A percentile compares a stretch with the other conserved stretches of the same genome.
Conservation (phyloP, 75 land plant genomes). For the Pinus tabuliformis region DNA sequence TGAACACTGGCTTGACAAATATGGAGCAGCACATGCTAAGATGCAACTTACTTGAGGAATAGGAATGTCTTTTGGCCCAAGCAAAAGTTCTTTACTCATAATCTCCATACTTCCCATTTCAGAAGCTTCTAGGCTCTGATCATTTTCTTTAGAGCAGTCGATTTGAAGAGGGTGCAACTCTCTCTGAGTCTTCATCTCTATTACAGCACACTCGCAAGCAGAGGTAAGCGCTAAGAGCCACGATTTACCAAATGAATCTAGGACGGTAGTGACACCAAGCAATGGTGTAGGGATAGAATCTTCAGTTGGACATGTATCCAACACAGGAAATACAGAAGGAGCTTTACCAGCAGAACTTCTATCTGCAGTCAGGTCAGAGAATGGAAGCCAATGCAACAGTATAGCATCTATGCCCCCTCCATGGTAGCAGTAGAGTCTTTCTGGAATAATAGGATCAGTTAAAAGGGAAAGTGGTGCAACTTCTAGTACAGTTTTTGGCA, state of each 20-base stretch:
- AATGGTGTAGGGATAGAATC: conserved; percentile 34
- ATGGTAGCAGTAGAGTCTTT: conserved; percentile 82
- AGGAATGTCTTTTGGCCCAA: conserved; percentile 75
- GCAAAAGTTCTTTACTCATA: conserved; percentile 76
- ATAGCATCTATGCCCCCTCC: conserved; percentile 83
- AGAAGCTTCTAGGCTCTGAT: conserved; percentile 11
- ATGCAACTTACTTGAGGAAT: conserved; percentile 40
- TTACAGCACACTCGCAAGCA: conserved; percentile 62
- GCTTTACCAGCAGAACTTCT: conserved; percentile 42
- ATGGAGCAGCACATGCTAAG: neutral
- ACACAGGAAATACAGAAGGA: conserved; percentile 75
- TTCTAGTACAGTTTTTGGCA: conserved; percentile 42
- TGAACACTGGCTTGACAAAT: neutral
- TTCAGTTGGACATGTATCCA: conserved; percentile 50
- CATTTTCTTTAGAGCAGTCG: conserved; percentile 22
- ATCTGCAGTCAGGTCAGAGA: conserved; percentile 54
- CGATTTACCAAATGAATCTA: conserved; percentile 79
- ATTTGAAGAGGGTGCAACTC: conserved; percentile 35
- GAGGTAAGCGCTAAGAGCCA: conserved; percentile 77
- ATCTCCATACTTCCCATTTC: conserved; percentile 41
- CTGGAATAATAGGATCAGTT: conserved; percentile 69
- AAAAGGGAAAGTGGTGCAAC: conserved; percentile 47
- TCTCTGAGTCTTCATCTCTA: conserved; percentile 67
- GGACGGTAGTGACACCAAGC: conserved; percentile 61
- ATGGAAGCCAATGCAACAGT: conserved; percentile 90